Percentiles rank a stretch among this genome's conserved stretches.
Evolutionary conservation across 73 alveolate species (phyloP).

Genomic region (Paramecium primaurelia): DNA sequence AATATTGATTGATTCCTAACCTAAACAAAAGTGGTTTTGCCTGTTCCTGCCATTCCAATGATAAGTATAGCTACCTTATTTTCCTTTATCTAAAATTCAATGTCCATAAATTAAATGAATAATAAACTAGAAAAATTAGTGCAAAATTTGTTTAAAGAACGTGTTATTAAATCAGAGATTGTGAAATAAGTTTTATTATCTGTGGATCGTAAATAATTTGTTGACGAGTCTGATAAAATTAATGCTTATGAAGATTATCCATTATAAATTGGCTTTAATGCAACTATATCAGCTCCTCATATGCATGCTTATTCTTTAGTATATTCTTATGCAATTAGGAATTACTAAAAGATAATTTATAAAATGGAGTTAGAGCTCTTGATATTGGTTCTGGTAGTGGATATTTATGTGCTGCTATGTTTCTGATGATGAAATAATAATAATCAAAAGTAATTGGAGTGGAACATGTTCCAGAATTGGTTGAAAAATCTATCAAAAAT

Average conservation of each 20-base stretch:
- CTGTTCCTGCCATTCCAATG: conserved; percentile 95
- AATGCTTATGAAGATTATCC: conserved; percentile 80
- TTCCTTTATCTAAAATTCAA: conserved; percentile 24
- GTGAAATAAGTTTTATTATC: not conserved
- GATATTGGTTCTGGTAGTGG: conserved; percentile 95
- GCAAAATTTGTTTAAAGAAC: not conserved
- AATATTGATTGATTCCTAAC: not conserved
- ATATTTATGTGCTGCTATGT: conserved; percentile 71
- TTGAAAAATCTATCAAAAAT: conserved; percentile 49
- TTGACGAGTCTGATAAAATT: not conserved
- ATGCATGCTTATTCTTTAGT: conserved; percentile 89
- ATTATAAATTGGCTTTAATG: conserved; percentile 72
- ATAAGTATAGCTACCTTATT: conserved; percentile 52
- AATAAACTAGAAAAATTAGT: conserved; percentile 33
- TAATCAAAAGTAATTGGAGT: conserved; percentile 78
- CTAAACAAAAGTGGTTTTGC: conserved; percentile 89
- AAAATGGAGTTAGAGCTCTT: conserved; percentile 67
- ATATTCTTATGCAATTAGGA: conserved; percentile 42
- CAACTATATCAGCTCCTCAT: conserved; percentile 93
- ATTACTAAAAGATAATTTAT: conserved; percentile 65
- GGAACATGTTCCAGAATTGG: conserved; percentile 82
- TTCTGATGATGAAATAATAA: conserved; percentile 56
- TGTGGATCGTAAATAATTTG: not conserved
- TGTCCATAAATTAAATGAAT: conserved; percentile 12
- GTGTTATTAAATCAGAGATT: not conserved